Evolutionary conservation across 257 asterid species (phyloP), one percentile per base, ranked within the genome.

Genomic region (Nicotiana sylvestris): DNA sequence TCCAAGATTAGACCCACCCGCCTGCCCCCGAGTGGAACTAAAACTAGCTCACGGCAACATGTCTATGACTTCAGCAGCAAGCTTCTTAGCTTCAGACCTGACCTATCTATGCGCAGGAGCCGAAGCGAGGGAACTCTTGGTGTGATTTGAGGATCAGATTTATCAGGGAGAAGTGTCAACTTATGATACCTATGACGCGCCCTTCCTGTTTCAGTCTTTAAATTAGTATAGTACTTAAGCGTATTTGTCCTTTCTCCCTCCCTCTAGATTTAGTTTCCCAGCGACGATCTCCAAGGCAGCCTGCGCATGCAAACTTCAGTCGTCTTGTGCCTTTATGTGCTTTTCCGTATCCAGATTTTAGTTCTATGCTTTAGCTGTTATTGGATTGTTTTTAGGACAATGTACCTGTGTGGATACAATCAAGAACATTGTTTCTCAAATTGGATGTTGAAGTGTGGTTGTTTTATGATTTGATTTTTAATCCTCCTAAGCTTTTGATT

Each of bases 101-200:
- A 87, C 79, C 81, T 87, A 35, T 88, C 93, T 12, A 85, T 94
- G 70, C 93, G 90, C 32, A 83, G 96, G 81, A 94, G 95, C 91
- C 91, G 94, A 6, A 96, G 98, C 27, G 97, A 90, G 87, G 98
- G 98, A 66, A 94, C 90, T 66, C 90, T 96, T 37, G 98, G 95
- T 76, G 92, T 82, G 27, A 82, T 90, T 83, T 92, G 87, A 90
- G 77, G 49, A 51, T 76, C 61, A 16, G 61, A 15, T 16, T 17
- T 56, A 15, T 56, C 61, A 56, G 61, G n/a, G n/a, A 39, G 7
- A 5, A 67, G 33, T 76, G 21, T 77, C 5, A 51, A 53, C 64
- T 74, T 51, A 3, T 12, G 80, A 49, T 49, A 74, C 80, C 15
- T 32, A 25, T 46, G 32, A 46, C 4, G 55, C 29, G 72, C 37